A percentile compares a stretch with the other conserved stretches of the same genome.
phyloP scores from a whole-genome alignment of 306 rosid species.

The Quercus mongolica region DNA sequence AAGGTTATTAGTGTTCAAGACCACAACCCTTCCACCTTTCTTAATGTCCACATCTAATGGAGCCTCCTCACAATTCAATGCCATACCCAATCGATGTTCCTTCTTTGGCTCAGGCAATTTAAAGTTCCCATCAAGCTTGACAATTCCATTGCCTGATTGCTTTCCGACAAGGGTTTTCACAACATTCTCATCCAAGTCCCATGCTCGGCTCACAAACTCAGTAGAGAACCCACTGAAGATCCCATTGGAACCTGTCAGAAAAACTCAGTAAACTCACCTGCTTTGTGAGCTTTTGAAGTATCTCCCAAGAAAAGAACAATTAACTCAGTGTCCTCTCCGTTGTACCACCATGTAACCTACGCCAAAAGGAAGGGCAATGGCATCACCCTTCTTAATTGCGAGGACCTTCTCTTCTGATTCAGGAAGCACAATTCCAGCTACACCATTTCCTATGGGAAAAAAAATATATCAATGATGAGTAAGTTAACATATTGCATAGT shows the following conservation, averaged over 20 bases:
- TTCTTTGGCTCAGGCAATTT: too few species aligned
- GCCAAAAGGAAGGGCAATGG: conserved; percentile 49
- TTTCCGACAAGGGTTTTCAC: conserved; percentile 51
- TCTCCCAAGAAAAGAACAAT: conserved; percentile 36
- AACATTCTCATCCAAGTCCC: conserved; percentile 43
- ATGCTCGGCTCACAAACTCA: conserved; percentile 49
- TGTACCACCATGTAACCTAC: conserved; percentile 60
- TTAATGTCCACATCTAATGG: too few species aligned
- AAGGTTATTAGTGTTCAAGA: too few species aligned
- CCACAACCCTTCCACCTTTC: too few species aligned
- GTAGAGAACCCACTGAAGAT: conserved; percentile 44
- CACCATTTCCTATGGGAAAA: too few species aligned
- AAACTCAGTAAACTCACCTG: conserved; percentile 42
- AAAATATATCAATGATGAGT: too few species aligned
- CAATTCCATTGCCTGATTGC: conserved; percentile 55
- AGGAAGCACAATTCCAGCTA: conserved; percentile 33
- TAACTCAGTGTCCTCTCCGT: conserved; percentile 31
- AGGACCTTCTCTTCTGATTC: conserved; percentile 26
- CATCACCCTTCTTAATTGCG: conserved; percentile 39
- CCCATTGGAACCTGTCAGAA: conserved; percentile 42
- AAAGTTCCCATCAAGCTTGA: conserved; percentile 46
- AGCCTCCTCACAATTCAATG: too few species aligned
- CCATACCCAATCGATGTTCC: too few species aligned
- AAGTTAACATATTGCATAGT: too few species aligned
- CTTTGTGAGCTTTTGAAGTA: conserved; percentile 44